Percentiles rank a stretch among this genome's conserved stretches.
Conservation (phyloP, 129 eudicot species). For the Smallanthus sonchifolius region DNA sequence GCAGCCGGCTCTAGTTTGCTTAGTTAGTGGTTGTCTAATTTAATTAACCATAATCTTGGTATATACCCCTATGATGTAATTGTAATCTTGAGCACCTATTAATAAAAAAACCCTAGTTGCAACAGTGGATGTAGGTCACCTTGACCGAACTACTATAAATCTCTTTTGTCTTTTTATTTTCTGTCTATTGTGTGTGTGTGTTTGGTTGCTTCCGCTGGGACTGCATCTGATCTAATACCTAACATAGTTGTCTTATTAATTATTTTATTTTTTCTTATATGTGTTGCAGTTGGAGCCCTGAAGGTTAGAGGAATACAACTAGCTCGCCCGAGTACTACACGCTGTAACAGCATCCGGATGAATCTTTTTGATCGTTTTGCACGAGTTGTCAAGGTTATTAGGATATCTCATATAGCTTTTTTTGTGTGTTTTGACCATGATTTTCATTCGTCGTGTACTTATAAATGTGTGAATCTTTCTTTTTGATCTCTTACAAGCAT, state of each 20-base stretch:
- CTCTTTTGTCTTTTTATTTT: too few species aligned
- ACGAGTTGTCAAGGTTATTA: constrained; percentile 85
- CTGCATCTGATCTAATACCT: too few species aligned
- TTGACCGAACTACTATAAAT: too few species aligned
- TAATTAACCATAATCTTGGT: too few species aligned
- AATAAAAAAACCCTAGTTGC: too few species aligned
- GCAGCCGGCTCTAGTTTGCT: too few species aligned
- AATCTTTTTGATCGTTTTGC: constrained; percentile 95
- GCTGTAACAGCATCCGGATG: constrained; percentile 52
- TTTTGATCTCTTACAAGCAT: constrained; percentile 12
- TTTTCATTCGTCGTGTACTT: not conserved
- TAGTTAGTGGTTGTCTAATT: too few species aligned
- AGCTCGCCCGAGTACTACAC: constrained; percentile 36
- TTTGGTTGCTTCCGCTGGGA: too few species aligned
- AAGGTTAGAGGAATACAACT: constrained; percentile 47
- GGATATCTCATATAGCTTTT: not conserved
- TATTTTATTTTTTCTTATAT: not conserved
- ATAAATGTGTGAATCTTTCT: not conserved
- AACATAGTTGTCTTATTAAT: not conserved
- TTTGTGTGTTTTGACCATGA: not conserved
- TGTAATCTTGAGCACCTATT: too few species aligned
- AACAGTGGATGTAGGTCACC: too few species aligned
- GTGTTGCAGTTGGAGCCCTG: constrained; percentile 58
- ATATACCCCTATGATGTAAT: too few species aligned
- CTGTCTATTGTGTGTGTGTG: too few species aligned